These are phyloP conservation scores for Starmerella roubikii DNA, from an alignment of 805 yeast genomes.

Conservation along the genomic window DNA sequence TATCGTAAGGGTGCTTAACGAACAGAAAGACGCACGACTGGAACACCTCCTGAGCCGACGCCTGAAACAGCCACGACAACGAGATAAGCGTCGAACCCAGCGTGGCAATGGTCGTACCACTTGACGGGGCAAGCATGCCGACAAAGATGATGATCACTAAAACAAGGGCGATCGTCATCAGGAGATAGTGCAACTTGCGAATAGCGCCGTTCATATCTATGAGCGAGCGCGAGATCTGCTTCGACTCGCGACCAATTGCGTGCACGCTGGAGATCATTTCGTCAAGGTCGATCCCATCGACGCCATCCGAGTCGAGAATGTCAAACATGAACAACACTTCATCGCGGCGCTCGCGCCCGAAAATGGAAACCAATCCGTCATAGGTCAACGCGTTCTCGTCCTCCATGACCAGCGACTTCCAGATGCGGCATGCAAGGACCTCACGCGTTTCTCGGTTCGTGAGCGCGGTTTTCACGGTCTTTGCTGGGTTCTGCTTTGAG, in stretches of 20 bases:
- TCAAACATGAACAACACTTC: conserved; percentile 26
- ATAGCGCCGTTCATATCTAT: conserved; percentile 31
- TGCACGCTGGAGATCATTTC: conserved; percentile 26
- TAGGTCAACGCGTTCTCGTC: conserved; percentile 24
- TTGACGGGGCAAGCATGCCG: conserved; percentile 31
- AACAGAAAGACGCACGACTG: conserved; percentile 30
- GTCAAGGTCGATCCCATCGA: conserved; percentile 27
- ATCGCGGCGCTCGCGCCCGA: conserved; percentile 23
- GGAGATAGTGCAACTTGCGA: conserved; percentile 27
- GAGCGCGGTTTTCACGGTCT: conserved; percentile 26
- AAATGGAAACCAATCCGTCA: conserved; percentile 26
- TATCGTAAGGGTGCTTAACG: conserved; percentile 32
- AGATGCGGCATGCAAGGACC: conserved; percentile 28
- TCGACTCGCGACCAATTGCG: conserved; percentile 27
- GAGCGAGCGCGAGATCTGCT: conserved; percentile 27
- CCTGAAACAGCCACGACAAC: conserved; percentile 28
- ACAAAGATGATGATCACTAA: conserved; percentile 29
- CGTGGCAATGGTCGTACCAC: conserved; percentile 30
- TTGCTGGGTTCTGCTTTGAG: conserved; percentile 9
- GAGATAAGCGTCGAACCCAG: conserved; percentile 30
- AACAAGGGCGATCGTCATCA: conserved; percentile 24
- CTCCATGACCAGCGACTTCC: conserved; percentile 31
- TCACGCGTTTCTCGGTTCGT: conserved; percentile 21
- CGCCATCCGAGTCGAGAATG: conserved; percentile 27
- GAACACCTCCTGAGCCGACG: conserved; percentile 30